These are phyloP conservation scores for Ophiostoma ulmi DNA, from an alignment of 2,329 filamentous ascomycete genomes.

Conservation along the genomic window DNA sequence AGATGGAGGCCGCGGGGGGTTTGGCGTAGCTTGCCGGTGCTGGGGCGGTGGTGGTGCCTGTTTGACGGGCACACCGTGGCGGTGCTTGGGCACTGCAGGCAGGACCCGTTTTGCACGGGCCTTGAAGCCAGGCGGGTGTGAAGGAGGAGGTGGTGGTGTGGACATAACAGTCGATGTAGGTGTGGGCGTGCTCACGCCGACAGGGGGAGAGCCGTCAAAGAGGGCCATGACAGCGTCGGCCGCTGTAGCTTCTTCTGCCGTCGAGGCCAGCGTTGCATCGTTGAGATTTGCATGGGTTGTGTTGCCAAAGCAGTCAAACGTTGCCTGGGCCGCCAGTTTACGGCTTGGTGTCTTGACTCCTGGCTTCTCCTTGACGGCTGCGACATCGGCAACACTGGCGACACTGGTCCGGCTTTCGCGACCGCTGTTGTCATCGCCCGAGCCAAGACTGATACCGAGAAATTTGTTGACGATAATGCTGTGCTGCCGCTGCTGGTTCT, in stretches of 20 bases:
- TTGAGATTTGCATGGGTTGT: neutral
- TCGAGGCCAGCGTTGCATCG: neutral
- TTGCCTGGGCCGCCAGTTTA: slow-evolving; percentile 31
- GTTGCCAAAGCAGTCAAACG: slow-evolving; percentile 12
- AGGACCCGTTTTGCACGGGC: slow-evolving; percentile 42
- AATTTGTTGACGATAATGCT: slow-evolving; percentile 50
- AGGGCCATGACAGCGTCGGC: slow-evolving; percentile 35
- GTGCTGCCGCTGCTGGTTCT: slow-evolving; percentile 6
- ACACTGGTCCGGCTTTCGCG: slow-evolving; percentile 70
- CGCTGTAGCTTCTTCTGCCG: neutral
- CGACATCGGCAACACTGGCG: slow-evolving; percentile 74
- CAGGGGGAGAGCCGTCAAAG: neutral
- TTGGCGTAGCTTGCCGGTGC: slow-evolving; percentile 4
- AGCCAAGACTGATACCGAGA: slow-evolving; percentile 66
- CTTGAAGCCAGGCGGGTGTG: slow-evolving; percentile 22
- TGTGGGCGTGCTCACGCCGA: neutral
- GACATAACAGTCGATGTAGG: neutral
- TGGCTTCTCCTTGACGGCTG: slow-evolving; percentile 73
- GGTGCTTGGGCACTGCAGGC: slow-evolving; percentile 53
- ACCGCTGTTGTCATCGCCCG: slow-evolving; percentile 57
- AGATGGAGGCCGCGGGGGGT: slow-evolving; percentile 13
- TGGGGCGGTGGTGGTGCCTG: slow-evolving; percentile 18
- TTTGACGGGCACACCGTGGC: slow-evolving; percentile 46
- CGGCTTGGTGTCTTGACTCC: slow-evolving; percentile 76
- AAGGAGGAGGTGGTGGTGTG: slow-evolving; percentile 4